phyloP scores from a whole-genome alignment of 2,329 filamentous ascomycete species.

The Zalaria sp. region DNA sequence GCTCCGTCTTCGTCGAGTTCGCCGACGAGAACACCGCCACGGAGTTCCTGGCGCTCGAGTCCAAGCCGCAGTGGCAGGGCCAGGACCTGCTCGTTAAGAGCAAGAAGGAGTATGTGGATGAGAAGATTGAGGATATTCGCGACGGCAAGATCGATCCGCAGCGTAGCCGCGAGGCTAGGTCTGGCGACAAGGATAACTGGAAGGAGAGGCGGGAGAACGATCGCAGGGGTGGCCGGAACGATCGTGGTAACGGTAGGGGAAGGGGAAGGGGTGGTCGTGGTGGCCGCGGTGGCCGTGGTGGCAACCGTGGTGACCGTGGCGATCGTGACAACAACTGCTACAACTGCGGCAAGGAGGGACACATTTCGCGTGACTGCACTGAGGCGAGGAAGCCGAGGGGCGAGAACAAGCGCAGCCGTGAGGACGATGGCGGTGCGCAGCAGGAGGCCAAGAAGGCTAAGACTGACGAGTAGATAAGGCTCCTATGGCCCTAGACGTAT shows the following conservation, averaged over 20 bases:
- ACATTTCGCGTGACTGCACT: slow-evolving; percentile 92
- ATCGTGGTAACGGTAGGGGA: slow-evolving; percentile 5
- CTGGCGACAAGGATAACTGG: slow-evolving; percentile 9
- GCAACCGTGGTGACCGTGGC: slow-evolving; percentile 6
- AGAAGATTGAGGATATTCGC: slow-evolving; percentile 23
- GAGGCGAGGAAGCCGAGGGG: slow-evolving; percentile 36
- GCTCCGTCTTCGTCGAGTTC: slow-evolving; percentile 93
- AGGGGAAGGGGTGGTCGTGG: slow-evolving; percentile 1
- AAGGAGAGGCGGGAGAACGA: slow-evolving; percentile 10
- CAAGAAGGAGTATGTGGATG: slow-evolving; percentile 68
- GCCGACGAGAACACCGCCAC: slow-evolving; percentile 61
- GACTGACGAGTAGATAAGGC: slow-evolving; percentile 5
- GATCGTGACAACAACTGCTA: slow-evolving; percentile 47
- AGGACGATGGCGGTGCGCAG: slow-evolving; percentile 6
- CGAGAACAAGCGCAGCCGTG: slow-evolving; percentile 4
- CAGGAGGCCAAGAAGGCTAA: slow-evolving; percentile 10
- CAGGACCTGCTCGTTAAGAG: slow-evolving; percentile 60
- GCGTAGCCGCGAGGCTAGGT: background rate
- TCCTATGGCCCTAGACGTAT: no score
- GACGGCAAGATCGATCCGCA: slow-evolving; percentile 2
- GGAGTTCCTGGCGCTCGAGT: slow-evolving; percentile 66
- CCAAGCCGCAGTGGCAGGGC: slow-evolving; percentile 72
- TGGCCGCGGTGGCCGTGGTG: slow-evolving; percentile 2
- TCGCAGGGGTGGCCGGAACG: background rate
- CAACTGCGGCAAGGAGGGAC: slow-evolving; percentile 85